A percentile compares a stretch with the other conserved stretches of the same genome.
Conservation (phyloP, 23 red algal species). For the Gracilaria gracilis region DNA sequence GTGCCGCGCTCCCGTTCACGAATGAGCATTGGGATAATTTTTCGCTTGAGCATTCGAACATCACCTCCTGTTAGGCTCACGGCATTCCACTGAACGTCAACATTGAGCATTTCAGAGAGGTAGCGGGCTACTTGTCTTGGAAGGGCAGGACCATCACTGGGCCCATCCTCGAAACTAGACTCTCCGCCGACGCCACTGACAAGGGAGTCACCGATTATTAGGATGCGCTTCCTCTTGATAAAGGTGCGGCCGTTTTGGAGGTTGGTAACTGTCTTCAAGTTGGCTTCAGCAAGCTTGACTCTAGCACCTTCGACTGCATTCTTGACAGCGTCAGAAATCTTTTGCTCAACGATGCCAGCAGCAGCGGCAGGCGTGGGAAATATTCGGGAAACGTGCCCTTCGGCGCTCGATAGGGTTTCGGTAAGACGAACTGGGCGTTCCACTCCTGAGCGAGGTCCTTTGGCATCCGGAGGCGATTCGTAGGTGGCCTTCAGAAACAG, state of each 20-base stretch:
- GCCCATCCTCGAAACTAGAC: constrained; percentile 75
- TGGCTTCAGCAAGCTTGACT: constrained; percentile 3
- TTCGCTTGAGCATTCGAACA: constrained; percentile 78
- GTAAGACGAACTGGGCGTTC: constrained; percentile 40
- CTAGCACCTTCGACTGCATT: constrained; percentile 31
- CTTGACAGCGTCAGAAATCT: constrained; percentile 29
- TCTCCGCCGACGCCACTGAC: constrained; percentile 87
- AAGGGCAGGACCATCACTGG: constrained; percentile 77
- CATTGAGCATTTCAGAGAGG: constrained; percentile 66
- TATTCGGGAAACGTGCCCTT: constrained; percentile 61
- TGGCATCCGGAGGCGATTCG: constrained; percentile 79
- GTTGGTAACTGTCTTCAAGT: not conserved
- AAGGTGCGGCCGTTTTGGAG: not conserved
- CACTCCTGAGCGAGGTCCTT: constrained; percentile 72
- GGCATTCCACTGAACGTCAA: constrained; percentile 85
- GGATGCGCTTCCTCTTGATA: constrained; percentile 47
- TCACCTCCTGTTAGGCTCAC: constrained; percentile 84
- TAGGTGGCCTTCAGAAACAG: constrained; percentile 79
- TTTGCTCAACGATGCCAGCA: not conserved
- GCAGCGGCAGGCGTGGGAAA: constrained; percentile 24
- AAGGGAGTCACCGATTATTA: constrained; percentile 83
- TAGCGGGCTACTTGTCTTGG: constrained; percentile 71
- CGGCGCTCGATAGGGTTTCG: constrained; percentile 50
- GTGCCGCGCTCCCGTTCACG: constrained; percentile 54
- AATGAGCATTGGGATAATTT: constrained; percentile 75